These are phyloP conservation scores for Boletellus ananas DNA, from an alignment of 768 basidiomycete species.

Conservation along the genomic window DNA sequence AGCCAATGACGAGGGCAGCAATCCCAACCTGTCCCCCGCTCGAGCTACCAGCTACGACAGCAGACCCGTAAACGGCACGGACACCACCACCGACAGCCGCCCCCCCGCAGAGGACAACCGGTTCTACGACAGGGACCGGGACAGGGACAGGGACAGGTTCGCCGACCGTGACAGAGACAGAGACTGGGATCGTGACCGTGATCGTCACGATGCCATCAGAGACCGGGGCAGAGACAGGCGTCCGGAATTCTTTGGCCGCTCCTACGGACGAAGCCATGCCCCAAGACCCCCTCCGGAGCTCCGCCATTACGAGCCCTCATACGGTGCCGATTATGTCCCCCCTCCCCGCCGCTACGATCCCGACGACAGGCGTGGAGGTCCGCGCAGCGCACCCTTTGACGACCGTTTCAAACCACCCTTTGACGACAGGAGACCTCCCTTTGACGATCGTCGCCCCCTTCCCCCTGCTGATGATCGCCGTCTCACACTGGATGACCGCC, in stretches of 20 bases:
- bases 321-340: conserved; percentile 32
- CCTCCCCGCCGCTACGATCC: conserved; percentile 33
- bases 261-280: conserved; percentile 37
- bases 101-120: conserved; percentile 29
- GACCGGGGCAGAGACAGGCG: conserved; percentile 36
- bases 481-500: conserved; percentile 31
- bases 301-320: conserved; percentile 47
- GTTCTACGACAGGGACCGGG: conserved; percentile 33
- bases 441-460: conserved; percentile 27
- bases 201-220: conserved; percentile 20
- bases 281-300: conserved; percentile 45
- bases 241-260: conserved; percentile 36
- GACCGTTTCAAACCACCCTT: conserved; percentile 23
- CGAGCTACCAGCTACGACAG: conserved; percentile 10
- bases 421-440: conserved; percentile 30
- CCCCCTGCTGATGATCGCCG: conserved; percentile 23
- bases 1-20: conserved; percentile 24
- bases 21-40: conserved; percentile 12
- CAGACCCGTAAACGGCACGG: conserved; percentile 8
- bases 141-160: conserved; percentile 31
- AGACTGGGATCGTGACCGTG: conserved; percentile 37
- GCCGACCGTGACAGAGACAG: conserved; percentile 32
- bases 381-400: conserved; percentile 18
- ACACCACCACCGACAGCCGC: conserved; percentile 8
- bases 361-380: conserved; percentile 27